Percentiles rank a stretch among this genome's conserved stretches.
phyloP scores from a whole-genome alignment of 164 flowering plant species.

The Paratinospora sagittata region DNA sequence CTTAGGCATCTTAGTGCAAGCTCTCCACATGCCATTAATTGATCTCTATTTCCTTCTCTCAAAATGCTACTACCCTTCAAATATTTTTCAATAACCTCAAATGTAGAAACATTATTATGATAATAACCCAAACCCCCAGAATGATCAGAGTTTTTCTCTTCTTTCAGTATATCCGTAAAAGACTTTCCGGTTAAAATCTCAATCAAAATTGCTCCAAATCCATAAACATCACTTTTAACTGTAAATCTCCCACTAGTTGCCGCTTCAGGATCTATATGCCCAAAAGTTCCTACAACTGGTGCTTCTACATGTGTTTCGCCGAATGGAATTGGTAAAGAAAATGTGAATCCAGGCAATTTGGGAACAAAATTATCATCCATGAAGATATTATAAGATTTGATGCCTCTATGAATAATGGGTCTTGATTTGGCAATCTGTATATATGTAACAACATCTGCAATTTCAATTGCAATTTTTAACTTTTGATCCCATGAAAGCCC shows the following conservation, averaged over 20 bases:
- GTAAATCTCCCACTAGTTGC: no score
- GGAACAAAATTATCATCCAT: not conserved
- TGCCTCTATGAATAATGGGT: not conserved
- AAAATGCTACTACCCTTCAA: not conserved
- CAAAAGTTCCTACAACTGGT: not conserved
- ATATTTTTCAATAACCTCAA: not conserved
- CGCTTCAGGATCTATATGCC: not conserved
- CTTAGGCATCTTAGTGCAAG: slow-evolving; percentile 10
- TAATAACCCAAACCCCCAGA: no score
- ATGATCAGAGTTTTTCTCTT: not conserved
- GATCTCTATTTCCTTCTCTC: slow-evolving; percentile 2
- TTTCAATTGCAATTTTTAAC: no score
- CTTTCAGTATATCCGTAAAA: not conserved
- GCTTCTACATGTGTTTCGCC: not conserved
- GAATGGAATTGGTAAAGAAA: not conserved
- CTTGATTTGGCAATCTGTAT: not conserved
- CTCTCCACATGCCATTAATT: slow-evolving; percentile 9
- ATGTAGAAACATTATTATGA: no score
- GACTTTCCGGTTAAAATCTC: not conserved
- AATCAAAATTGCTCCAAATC: not conserved
- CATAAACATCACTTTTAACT: not conserved
- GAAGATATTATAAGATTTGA: not conserved
- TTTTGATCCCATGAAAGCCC: no score
- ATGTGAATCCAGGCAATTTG: not conserved
- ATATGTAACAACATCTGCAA: not conserved